phyloP scores from a whole-genome alignment of 108 stramenopile genomes.

The Parmales sp. region DNA sequence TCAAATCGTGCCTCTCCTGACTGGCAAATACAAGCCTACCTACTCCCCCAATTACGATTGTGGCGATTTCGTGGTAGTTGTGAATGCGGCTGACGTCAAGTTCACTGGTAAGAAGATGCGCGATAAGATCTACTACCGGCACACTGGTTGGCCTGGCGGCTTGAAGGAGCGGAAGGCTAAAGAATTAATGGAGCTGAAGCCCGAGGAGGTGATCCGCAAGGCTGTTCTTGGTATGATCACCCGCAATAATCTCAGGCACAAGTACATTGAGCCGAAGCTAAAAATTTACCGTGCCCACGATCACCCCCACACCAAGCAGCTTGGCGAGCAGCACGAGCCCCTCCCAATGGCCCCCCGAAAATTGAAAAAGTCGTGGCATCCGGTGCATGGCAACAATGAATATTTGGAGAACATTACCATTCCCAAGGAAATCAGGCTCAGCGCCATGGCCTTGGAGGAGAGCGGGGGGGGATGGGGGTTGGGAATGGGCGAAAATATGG shows the following conservation, averaged over 20 bases:
- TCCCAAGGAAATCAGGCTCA: neutral
- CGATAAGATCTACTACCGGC: slow-evolving; percentile 85
- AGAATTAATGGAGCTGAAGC: slow-evolving; percentile 70
- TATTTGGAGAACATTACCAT: neutral
- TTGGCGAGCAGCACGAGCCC: too few species aligned
- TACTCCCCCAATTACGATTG: slow-evolving; percentile 81
- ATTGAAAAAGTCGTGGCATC: too few species aligned
- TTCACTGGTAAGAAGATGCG: slow-evolving; percentile 85
- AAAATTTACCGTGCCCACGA: slow-evolving; percentile 66
- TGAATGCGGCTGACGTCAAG: slow-evolving; percentile 73
- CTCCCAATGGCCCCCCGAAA: too few species aligned
- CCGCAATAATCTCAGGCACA: slow-evolving; percentile 59
- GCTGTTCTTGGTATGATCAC: slow-evolving; percentile 79
- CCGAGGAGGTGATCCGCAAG: slow-evolving; percentile 61
- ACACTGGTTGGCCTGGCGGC: slow-evolving; percentile 90
- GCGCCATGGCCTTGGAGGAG: neutral
- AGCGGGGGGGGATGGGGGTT: neutral
- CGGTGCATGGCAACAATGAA: too few species aligned
- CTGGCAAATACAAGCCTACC: slow-evolving; percentile 92
- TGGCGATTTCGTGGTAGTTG: slow-evolving; percentile 84
- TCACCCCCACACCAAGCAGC: slow-evolving; percentile 68
- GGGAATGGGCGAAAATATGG: neutral
- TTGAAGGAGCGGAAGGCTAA: slow-evolving; percentile 68
- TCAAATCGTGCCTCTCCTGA: slow-evolving; percentile 71
- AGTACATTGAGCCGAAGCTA: slow-evolving; percentile 64